phyloP scores from a whole-genome alignment of 108 stramenopile species.

The Stephanodiscus minutulus region DNA sequence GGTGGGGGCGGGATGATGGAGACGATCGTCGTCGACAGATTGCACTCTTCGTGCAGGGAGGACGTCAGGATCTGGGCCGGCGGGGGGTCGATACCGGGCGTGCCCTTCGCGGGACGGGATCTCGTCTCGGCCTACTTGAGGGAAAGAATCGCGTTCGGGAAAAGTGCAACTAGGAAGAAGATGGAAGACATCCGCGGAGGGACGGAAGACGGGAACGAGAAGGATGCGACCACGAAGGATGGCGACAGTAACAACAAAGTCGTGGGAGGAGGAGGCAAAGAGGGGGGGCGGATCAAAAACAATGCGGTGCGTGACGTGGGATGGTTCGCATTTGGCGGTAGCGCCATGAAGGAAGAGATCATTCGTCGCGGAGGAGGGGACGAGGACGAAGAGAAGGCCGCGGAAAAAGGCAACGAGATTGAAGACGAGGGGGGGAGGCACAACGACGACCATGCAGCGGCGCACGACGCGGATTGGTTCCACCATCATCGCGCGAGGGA shows the following conservation, averaged over 20 bases:
- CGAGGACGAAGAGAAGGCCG: too few species aligned
- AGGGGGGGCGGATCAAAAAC: too few species aligned
- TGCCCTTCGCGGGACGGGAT: constrained; percentile 70
- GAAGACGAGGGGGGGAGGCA: too few species aligned
- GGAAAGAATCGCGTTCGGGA: constrained; percentile 26
- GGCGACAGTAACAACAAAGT: too few species aligned
- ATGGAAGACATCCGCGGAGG: background rate
- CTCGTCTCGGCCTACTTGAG: constrained; percentile 57
- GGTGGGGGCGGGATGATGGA: background rate
- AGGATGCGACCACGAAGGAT: background rate
- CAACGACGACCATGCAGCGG: background rate
- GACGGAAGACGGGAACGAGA: constrained; percentile 1
- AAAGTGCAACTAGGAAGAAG: background rate
- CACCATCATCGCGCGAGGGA: background rate
- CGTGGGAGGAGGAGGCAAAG: background rate
- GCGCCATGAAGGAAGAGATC: background rate
- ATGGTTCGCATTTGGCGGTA: constrained; percentile 15
- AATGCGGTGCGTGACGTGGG: too few species aligned
- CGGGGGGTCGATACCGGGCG: constrained; percentile 52
- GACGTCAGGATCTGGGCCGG: constrained; percentile 43
- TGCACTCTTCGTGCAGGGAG: constrained; percentile 18
- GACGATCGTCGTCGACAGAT: constrained; percentile 4
- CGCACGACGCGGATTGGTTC: background rate
- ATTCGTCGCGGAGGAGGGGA: too few species aligned
- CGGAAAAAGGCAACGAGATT: too few species aligned